Base-by-base conservation (phyloP, 352 stramenopile genomes). In the Phytophthora palmivora region DNA sequence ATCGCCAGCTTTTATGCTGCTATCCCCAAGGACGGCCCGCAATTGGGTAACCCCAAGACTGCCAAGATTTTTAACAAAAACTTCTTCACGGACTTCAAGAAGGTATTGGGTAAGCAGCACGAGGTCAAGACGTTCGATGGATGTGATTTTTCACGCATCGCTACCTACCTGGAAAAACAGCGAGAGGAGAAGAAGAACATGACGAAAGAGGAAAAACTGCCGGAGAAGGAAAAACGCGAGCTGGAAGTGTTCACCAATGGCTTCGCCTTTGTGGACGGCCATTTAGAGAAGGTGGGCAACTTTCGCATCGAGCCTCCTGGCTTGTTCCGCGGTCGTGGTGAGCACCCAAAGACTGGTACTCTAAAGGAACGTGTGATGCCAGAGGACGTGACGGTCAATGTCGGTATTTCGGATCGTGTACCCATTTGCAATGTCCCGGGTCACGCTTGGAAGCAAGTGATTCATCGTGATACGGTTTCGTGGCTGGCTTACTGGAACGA, bases 271-370 rank as follows among this genome's bases (percentile, higher is more conserved):
- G 96, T 99, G 8, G 97, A 99, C 78, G 96, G 93, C 14, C 97
- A 99, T 66, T 78, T 99, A 56, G 97, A 99, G 78, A 99, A 99
- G 59, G 93, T 98, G 2, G 96, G 96, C 34, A 99, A 98, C 72
- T 98, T 97, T 67, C 94, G 89, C 33, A 97, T 99, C 57, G 98
- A 99, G 82, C 98, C 97, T 8, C 98, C 98, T 6, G 96, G 96
- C 21, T 72, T 99, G 10, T 99, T 99, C 74, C 92, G 98, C 19
- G 98, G 98, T 12, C 91, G 98, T 38, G 98, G 98, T 21, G 96
- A 99, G 55, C 98, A 99, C 78, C 98, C 98, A 0, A 99, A 99
- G 83, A 99, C 98, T 58, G 98, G 98, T 33, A 99, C 96, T 22
- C 66, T 99, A 18, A 99, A 99, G 74, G 79, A 97, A 46, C 89